Percentiles rank a stretch among this genome's conserved stretches.
Evolutionary conservation across 2,329 filamentous ascomycete species (phyloP).

Genomic region (Microcera coccophila): DNA sequence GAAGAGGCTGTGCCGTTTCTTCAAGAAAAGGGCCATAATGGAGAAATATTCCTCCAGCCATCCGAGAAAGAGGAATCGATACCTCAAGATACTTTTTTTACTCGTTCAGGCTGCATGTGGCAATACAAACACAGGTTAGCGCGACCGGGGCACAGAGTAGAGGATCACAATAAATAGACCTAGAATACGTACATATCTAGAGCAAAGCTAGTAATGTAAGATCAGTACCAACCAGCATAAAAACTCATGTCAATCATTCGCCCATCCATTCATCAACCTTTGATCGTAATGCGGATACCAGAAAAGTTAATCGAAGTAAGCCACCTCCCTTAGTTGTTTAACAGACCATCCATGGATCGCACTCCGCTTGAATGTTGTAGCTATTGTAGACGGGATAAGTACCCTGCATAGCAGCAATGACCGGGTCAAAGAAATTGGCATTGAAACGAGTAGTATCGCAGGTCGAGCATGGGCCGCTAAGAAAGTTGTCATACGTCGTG

Average conservation of each 20-base stretch:
- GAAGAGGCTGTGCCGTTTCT: no score
- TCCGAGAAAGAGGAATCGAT: no score
- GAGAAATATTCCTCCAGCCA: no score
- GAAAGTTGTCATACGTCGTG: constrained; percentile 37
- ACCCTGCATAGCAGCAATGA: constrained; percentile 36
- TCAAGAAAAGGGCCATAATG: no score
- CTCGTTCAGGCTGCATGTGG: no score
- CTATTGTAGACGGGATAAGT: constrained; percentile 38
- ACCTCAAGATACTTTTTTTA: no score
- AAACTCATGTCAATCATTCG: constrained; percentile 7
- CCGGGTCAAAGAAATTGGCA: constrained; percentile 35
- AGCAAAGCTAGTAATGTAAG: constrained; percentile 16
- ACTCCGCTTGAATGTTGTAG: constrained; percentile 36
- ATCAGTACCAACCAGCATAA: constrained; percentile 15
- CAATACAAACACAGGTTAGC: no score
- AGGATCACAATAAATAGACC: no score
- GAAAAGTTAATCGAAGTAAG: not conserved
- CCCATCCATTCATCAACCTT: constrained; percentile 7
- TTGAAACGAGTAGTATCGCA: constrained; percentile 37
- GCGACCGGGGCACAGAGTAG: no score
- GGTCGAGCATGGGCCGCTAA: constrained; percentile 33
- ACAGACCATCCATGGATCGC: constrained; percentile 38
- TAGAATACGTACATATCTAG: constrained; percentile 18
- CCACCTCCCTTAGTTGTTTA: constrained; percentile 12
- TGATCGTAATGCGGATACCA: constrained; percentile 10